Evolutionary conservation across 768 basidiomycete species (phyloP).

Genomic region (Mycena alexandri): DNA sequence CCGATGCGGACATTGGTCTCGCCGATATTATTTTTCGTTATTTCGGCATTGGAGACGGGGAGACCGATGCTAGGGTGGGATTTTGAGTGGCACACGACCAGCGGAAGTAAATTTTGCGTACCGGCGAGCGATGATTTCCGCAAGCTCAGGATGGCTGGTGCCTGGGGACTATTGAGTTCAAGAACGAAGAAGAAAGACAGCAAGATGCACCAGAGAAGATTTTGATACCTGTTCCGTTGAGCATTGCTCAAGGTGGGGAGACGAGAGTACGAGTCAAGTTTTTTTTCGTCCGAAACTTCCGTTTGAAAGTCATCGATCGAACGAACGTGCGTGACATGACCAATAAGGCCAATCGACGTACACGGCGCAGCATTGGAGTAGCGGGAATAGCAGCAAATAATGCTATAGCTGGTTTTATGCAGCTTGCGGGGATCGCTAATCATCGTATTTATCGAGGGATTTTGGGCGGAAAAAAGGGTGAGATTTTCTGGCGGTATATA

Average conservation of each 20-base stretch:
- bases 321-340: conserved; percentile 18
- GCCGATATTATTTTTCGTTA: conserved; percentile 89
- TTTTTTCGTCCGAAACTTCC: background rate
- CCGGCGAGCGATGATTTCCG: conserved; percentile 94
- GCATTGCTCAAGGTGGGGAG: conserved; percentile 48
- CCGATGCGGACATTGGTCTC: conserved; percentile 92
- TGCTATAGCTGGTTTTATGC: too few species aligned
- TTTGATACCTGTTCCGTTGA: conserved; percentile 70
- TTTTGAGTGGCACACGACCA: conserved; percentile 42
- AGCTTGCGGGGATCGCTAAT: too few species aligned
- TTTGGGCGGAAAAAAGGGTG: too few species aligned
- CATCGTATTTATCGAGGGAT: too few species aligned
- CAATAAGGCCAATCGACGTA: background rate
- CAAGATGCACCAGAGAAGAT: conserved; percentile 63
- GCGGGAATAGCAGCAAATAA: too few species aligned
- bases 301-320: conserved; percentile 19
- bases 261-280: background rate
- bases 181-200: conserved; percentile 8
- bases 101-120: conserved; percentile 51
- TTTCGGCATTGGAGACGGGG: conserved; percentile 87
- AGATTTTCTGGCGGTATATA: too few species aligned
- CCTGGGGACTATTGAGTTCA: conserved; percentile 59
- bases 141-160: conserved; percentile 95
- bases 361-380: too few species aligned
- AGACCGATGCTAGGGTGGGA: conserved; percentile 80